Evolutionary conservation across 768 basidiomycete species (phyloP).

Genomic region (Termitomyces sp.): DNA sequence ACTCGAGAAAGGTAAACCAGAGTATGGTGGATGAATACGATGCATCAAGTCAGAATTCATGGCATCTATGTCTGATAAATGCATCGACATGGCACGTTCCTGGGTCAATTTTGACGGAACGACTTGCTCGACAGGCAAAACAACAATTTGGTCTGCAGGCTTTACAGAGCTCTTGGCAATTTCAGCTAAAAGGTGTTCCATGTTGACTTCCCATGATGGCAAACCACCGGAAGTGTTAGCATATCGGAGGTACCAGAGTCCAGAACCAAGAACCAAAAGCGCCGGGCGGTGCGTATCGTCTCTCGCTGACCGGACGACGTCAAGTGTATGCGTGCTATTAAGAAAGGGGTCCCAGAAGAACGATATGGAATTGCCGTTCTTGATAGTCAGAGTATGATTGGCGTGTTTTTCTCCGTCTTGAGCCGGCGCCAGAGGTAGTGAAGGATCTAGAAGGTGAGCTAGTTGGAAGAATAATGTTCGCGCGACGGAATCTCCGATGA

Average conservation of each 20-base stretch:
- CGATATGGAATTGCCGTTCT: conserved; percentile 40
- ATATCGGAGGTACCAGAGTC: conserved; percentile 87
- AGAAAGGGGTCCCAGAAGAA: conserved; percentile 90
- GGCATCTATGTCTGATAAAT: conserved; percentile 74
- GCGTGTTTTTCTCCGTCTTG: conserved; percentile 64
- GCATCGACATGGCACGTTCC: conserved; percentile 64
- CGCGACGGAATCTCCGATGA: conserved; percentile 83
- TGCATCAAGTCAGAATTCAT: conserved; percentile 87
- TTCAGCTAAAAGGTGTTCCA: conserved; percentile 57
- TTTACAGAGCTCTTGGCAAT: conserved; percentile 30
- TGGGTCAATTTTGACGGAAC: conserved; percentile 59
- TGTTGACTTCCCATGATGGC: conserved; percentile 69
- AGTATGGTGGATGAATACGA: conserved; percentile 40
- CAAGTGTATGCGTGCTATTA: conserved; percentile 53
- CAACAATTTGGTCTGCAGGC: conserved; percentile 67
- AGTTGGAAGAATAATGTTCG: conserved; percentile 76
- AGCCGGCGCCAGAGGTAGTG: conserved; percentile 44
- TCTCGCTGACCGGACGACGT: conserved; percentile 28
- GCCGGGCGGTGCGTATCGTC: conserved; percentile 34
- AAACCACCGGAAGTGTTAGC: conserved; percentile 67
- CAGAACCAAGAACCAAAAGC: conserved; percentile 78
- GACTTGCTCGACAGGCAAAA: conserved; percentile 75
- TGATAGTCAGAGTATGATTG: conserved; percentile 48
- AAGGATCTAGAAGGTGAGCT: conserved; percentile 53
- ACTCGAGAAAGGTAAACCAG: conserved; percentile 19